Evolutionary conservation across 768 basidiomycete species (phyloP).

Genomic region (Suillus luteus): DNA sequence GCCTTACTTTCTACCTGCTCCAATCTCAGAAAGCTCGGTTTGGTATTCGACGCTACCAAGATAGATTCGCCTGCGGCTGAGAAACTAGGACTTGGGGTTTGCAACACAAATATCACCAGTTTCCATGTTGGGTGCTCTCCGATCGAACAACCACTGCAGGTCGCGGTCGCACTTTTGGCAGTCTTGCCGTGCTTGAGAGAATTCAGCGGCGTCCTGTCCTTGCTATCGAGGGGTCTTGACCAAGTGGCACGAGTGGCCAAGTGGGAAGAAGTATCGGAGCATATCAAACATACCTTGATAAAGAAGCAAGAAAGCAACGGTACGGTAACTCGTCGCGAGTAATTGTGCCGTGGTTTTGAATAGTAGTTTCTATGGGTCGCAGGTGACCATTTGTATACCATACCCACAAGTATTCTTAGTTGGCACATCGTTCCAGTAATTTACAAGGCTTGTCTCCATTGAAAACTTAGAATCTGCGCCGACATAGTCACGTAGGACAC

Average conservation of each 20-base stretch:
- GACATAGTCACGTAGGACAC: neutral
- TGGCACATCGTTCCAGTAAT: neutral
- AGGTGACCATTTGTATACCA: neutral
- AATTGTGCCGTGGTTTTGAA: neutral
- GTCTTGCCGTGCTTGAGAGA: neutral
- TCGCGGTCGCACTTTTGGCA: neutral
- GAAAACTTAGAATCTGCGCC: neutral
- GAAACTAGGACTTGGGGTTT: neutral
- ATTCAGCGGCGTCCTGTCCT: neutral
- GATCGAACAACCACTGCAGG: neutral
- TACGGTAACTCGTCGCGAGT: neutral
- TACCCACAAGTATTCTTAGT: neutral
- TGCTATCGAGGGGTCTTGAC: neutral
- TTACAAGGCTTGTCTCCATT: neutral
- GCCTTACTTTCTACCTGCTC: neutral
- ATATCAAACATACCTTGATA: neutral
- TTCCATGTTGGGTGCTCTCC: neutral
- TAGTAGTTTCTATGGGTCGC: neutral
- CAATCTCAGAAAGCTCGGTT: conserved; percentile 2
- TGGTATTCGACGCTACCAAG: conserved; percentile 5
- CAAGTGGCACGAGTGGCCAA: neutral
- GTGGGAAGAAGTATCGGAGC: neutral
- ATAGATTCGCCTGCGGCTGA: neutral
- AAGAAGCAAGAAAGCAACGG: neutral
- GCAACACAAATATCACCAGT: neutral